phyloP scores from a whole-genome alignment of 1,284 basidiomycete species.

The Agroathelia rolfsii region DNA sequence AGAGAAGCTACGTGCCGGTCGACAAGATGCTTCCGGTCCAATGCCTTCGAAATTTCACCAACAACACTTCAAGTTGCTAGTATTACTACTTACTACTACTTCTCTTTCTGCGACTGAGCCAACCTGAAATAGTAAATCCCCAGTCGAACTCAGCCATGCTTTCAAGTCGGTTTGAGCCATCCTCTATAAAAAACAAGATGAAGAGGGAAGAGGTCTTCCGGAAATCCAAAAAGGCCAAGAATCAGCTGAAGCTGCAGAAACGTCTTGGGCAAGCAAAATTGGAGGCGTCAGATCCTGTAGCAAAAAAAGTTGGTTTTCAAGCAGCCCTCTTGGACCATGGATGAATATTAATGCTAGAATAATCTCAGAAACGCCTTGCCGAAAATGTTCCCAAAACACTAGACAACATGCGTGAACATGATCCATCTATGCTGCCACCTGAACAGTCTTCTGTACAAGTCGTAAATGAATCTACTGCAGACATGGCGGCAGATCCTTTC shows the following conservation, averaged over 20 bases:
- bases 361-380: slow-evolving; percentile 63
- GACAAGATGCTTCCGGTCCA: too few species aligned
- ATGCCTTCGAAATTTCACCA: too few species aligned
- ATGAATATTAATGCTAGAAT: neutral
- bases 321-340: slow-evolving; percentile 2
- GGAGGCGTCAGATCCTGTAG: slow-evolving; percentile 60
- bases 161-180: slow-evolving; percentile 47
- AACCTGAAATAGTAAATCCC: too few species aligned
- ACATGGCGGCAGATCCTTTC: slow-evolving; percentile 66
- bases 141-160: too few species aligned
- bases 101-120: too few species aligned
- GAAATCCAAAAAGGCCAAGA: slow-evolving; percentile 74
- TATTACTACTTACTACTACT: too few species aligned
- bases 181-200: slow-evolving; percentile 73
- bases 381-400: slow-evolving; percentile 87
- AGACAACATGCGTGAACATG: slow-evolving; percentile 88
- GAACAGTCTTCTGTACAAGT: slow-evolving; percentile 40
- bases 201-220: slow-evolving; percentile 71
- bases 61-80: too few species aligned
- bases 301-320: slow-evolving; percentile 53
- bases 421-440: slow-evolving; percentile 74
- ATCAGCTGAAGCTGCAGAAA: slow-evolving; percentile 72
- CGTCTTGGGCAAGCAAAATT: slow-evolving; percentile 66
- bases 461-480: slow-evolving; percentile 50
- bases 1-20: too few species aligned